Base-by-base conservation (phyloP, 345 rosid species). In the Gynandropsis gynandra region DNA sequence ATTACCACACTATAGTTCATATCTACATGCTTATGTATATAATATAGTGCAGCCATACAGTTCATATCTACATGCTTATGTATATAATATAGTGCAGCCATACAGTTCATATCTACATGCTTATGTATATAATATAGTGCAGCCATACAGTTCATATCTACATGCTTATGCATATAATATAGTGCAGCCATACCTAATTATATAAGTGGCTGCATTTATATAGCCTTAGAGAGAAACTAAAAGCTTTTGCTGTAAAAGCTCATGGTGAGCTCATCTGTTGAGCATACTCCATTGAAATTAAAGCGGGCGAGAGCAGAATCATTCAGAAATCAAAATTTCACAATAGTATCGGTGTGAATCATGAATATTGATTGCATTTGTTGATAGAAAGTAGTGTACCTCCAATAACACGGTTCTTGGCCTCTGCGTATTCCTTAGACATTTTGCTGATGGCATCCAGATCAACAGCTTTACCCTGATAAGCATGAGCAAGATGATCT, bases 351-450 rank as follows among this genome's bases (percentile, higher is more conserved):
- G 1, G 9, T 5, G 16, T 6, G 16, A 24, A 10, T 37, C 11
- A 37, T n/a, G 19, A 10, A 50, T 31, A 24, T 50, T 8, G 27
- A 29, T 4, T 27, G 35, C 43, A 38, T 19, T 19, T 50, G 42
- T 51, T 18, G 12, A 52, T 50, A 27, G 1, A 58, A 49, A 55
- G 38, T 50, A 50, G 37, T 36, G 58, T 66, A 92, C 96, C 80
- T 82, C 66, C 39, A 21, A 82, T 63, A 50, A 87, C 86, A 14
- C 46, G 76, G 56, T 75, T 79, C 81, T 87, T 92, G 45, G 84
- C 80, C 53, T 72, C 71, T 7, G 79, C 81, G 67, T 92, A 87
- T 24, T 71, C 84, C 4, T 27, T 50, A 47, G 89, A 72, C 72
- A 62, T 61, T 56, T 68, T 79, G 59, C 76, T 75, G 14, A 87